Evolutionary conservation across 805 yeast species (phyloP), one percentile per base, ranked within the genome.

Genomic region (Priceomyces carsonii): DNA sequence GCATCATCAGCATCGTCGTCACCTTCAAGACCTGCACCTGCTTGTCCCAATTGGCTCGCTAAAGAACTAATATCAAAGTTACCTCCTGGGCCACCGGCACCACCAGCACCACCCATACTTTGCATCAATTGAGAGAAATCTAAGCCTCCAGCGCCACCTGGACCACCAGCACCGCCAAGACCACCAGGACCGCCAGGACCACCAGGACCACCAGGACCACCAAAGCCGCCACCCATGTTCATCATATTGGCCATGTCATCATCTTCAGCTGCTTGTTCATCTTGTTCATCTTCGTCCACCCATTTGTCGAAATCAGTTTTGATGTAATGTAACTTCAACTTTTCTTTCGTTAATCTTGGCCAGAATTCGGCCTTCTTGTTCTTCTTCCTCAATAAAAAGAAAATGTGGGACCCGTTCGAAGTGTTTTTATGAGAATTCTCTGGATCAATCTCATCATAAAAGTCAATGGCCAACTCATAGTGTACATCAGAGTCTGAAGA

Each of bases 211-310:
- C 61, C 62, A 40, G 57, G 55, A 12, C 56, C 59, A 26, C 53
- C 55, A 18, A 48, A 51, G n/a, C 38, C 41, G 26, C 47, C 44
- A 25, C 46, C 45, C 46, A 40, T 43, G 39, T 59, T 67, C 27
- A 60, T 69, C 50, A 48, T 53, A 35, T 57, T 49, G 17, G 58
- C 54, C 43, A 62, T 44, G 29, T 57, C 64, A 15, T 55, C 61
- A 14, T 59, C 77, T 16, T 64, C 73, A 26, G 72, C 82, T 8
- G 69, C 71, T 33, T 62, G 69, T 39, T 80, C 90, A 26, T 87
- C 89, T 66, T 91, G 99, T 66, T 91, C 99, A 57, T 91, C 99
- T 69, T 91, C 98, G 57, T 91, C 99, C 26, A 86, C 95, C 99
- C 99, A 91, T 63, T 82, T 86, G 69, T 90, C 96, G 57, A 91